A percentile compares a stretch with the other conserved stretches of the same genome.
Conservation (phyloP, 2,329 filamentous ascomycete species). For the Bipolaris cookei region DNA sequence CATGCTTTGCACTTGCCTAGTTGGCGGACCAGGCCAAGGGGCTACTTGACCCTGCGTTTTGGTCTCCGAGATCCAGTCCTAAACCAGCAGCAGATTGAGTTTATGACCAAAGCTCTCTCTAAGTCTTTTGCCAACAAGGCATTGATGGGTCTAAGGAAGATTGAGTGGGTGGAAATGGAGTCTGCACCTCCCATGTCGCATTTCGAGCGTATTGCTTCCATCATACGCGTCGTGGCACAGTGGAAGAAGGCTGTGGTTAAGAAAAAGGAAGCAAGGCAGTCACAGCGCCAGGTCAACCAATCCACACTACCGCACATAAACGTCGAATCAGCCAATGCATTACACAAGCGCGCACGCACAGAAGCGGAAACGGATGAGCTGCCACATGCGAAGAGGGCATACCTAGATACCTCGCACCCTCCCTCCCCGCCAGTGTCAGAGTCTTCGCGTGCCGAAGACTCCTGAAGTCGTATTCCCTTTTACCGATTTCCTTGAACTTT, state of each 20-base stretch:
- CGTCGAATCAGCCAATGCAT: conserved; percentile 6
- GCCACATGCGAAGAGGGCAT: conserved; percentile 28
- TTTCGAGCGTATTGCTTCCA: conserved; percentile 38
- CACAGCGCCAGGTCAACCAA: not conserved
- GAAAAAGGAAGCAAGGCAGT: conserved; percentile 19
- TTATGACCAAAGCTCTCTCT: conserved; percentile 33
- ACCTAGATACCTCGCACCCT: conserved; percentile 26
- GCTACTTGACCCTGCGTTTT: conserved; percentile 43
- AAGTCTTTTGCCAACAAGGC: conserved; percentile 39
- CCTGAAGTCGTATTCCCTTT: not conserved
- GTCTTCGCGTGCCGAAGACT: conserved; percentile 19
- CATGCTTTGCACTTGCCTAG: conserved; percentile 5
- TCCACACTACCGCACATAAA: not conserved
- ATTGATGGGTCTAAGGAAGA: conserved; percentile 33
- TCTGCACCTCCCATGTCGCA: conserved; percentile 30
- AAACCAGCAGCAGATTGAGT: conserved; percentile 41
- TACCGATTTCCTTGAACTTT: not conserved
- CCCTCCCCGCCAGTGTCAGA: conserved; percentile 38
- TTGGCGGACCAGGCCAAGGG: conserved; percentile 23
- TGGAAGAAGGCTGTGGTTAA: conserved; percentile 40
- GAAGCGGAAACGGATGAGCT: conserved; percentile 22
- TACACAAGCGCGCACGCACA: conserved; percentile 30
- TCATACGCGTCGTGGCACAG: conserved; percentile 32
- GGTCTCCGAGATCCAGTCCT: conserved; percentile 35
- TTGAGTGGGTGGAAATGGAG: conserved; percentile 44